Base-by-base conservation (phyloP, 1,284 basidiomycete genomes). In the Malassezia arunalokei region DNA sequence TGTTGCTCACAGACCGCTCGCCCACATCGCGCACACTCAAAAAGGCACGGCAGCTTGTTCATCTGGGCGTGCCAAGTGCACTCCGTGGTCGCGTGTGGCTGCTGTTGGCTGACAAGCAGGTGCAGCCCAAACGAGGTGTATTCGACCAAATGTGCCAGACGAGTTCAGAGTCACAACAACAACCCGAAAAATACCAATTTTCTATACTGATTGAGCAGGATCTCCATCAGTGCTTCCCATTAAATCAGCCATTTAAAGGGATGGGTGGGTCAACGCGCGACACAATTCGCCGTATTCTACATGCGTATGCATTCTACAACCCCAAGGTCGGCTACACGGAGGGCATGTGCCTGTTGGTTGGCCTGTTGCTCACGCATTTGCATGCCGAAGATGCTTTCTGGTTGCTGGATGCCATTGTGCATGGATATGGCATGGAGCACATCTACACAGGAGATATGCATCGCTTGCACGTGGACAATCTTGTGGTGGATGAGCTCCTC, bases 381-480 rank as follows among this genome's bases (percentile, higher is more conserved):
- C 86, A 85, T 0, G 85, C 89, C 56, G 88, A 94, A 73, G 87
- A 92, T 58, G 85, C 87, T 0, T 95, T 95, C 70, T 94, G 87
- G 87, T 65, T 77, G 9, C 64, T 78, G 8, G 67, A 69, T 6
- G 87, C 87, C 3, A 84, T 94, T 55, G 76, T 89, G 6, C 83
- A 85, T 28, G 79, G 84, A 3, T 62, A 64, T 17, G 65, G 68
- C 51, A 60, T 71, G 61, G 63, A 63, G 20, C 61, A 59, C 32
- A 90, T 90, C 73, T 92, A 87, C 71, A 80, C 83, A 31, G 73
- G 78, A 9, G 81, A 79, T 47, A 78, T 81, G n/a, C 77, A 79
- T 7, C 85, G 86, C 64, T 76, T 92, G 57, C 84, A 87, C 57
- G 81, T 88, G 8, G 87, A 92, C 64, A 80, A 85, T 0, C 78